Conservation (phyloP, 2,329 filamentous ascomycete genomes). For the Hypoxylon sp. region DNA sequence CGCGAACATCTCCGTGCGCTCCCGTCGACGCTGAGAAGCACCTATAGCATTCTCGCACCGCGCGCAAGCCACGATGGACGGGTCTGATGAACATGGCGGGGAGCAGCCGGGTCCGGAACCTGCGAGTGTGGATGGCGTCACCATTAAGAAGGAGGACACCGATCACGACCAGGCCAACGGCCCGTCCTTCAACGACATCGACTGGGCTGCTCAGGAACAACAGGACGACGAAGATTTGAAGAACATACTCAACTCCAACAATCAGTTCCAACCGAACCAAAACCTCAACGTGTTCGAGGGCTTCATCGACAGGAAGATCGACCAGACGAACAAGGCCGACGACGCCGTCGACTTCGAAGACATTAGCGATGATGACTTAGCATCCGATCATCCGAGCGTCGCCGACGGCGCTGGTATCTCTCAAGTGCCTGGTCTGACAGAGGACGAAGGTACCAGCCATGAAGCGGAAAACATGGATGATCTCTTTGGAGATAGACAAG, state of each 20-base stretch:
- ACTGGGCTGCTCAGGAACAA: slow-evolving; percentile 43
- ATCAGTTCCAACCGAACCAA: slow-evolving; percentile 55
- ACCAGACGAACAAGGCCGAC: slow-evolving; percentile 81
- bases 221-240: slow-evolving; percentile 49
- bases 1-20: slow-evolving; percentile 18
- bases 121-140: slow-evolving; percentile 18
- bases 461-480: slow-evolving; percentile 65
- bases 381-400: slow-evolving; percentile 66
- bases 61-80: slow-evolving; percentile 17
- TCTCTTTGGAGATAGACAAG: slow-evolving; percentile 70
- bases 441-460: slow-evolving; percentile 67
- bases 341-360: slow-evolving; percentile 92
- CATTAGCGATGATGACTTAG: slow-evolving; percentile 89
- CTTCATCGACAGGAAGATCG: slow-evolving; percentile 55
- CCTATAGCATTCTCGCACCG: background rate
- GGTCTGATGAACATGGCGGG: background rate
- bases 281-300: slow-evolving; percentile 50
- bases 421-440: slow-evolving; percentile 62
- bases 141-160: slow-evolving; percentile 42
- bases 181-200: slow-evolving; percentile 36
- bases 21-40: slow-evolving; percentile 6
- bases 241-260: slow-evolving; percentile 59
- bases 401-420: slow-evolving; percentile 50
- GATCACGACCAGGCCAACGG: slow-evolving; percentile 34
- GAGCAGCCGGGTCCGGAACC: slow-evolving; percentile 17